Percentiles rank a stretch among this genome's conserved stretches.
phyloP scores from a whole-genome alignment of 1,139 yeast genomes.

The Oligophagozyma castellii region DNA sequence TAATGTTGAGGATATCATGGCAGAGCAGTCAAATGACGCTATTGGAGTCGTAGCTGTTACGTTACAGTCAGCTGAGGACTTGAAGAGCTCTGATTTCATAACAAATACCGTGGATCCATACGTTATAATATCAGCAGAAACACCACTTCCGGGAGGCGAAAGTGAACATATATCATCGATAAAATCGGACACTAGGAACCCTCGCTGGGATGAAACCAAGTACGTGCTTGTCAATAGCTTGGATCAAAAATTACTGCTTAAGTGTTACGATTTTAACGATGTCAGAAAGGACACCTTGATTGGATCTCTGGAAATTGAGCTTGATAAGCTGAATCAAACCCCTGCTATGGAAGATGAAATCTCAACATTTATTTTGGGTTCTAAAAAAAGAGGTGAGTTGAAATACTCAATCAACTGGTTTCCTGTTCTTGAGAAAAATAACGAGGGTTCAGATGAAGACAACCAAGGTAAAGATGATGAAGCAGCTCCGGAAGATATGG shows the following conservation, averaged over 20 bases:
- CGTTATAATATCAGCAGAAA: slow-evolving; percentile 35
- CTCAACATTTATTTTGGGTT: slow-evolving; percentile 31
- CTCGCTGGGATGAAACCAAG: slow-evolving; percentile 54
- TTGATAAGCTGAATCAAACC: slow-evolving; percentile 46
- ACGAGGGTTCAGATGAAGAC: slow-evolving; percentile 4
- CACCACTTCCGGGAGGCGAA: slow-evolving; percentile 25
- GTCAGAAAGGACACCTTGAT: slow-evolving; percentile 41
- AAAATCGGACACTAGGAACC: slow-evolving; percentile 40
- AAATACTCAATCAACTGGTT: slow-evolving; percentile 52
- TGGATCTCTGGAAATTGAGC: slow-evolving; percentile 43
- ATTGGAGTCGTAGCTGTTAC: slow-evolving; percentile 56
- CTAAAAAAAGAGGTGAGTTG: slow-evolving; percentile 45
- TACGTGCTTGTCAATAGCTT: slow-evolving; percentile 44
- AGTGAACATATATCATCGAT: slow-evolving; percentile 40
- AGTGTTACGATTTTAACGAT: slow-evolving; percentile 40
- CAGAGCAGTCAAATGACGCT: slow-evolving; percentile 49
- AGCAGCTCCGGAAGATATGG: slow-evolving; percentile 5
- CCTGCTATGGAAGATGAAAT: slow-evolving; percentile 22
- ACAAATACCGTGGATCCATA: slow-evolving; percentile 46
- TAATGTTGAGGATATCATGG: slow-evolving; percentile 58
- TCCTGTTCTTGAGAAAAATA: slow-evolving; percentile 25
- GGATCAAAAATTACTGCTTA: slow-evolving; percentile 42
- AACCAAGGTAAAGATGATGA: slow-evolving; percentile 7
- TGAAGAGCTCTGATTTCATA: slow-evolving; percentile 32
- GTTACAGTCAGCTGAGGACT: slow-evolving; percentile 37